Evolutionary conservation across 768 basidiomycete species (phyloP).

Genomic region (Gymnopilus dilepis): DNA sequence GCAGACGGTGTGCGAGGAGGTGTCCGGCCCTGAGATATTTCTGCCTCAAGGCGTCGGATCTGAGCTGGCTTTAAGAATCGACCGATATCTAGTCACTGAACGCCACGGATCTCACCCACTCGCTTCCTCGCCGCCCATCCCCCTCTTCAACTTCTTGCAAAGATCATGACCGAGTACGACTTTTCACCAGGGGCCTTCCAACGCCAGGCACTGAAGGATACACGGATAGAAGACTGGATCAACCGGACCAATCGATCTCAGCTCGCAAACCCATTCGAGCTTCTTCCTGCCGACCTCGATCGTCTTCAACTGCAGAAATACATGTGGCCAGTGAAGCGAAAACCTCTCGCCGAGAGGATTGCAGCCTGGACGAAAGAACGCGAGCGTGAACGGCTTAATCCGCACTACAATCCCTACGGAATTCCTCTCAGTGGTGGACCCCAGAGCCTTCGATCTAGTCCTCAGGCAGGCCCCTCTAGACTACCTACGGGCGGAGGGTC

Average conservation of each 20-base stretch:
- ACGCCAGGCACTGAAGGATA: slow-evolving; percentile 20
- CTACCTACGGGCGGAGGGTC: slow-evolving; percentile 13
- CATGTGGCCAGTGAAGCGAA: no score
- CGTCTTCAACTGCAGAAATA: slow-evolving; percentile 6
- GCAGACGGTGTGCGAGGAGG: slow-evolving; percentile 1
- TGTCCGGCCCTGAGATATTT: slow-evolving; percentile 1
- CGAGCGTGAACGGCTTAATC: background rate
- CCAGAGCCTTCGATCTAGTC: slow-evolving; percentile 19
- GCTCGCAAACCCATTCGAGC: slow-evolving; percentile 22
- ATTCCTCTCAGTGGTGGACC: slow-evolving; percentile 14
- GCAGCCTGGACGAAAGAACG: no score
- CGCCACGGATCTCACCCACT: slow-evolving; percentile 1
- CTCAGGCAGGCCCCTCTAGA: slow-evolving; percentile 7
- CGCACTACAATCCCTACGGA: slow-evolving; percentile 12
- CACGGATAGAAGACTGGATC: slow-evolving; percentile 23
- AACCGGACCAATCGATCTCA: slow-evolving; percentile 16
- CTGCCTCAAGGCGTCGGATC: slow-evolving; percentile 12
- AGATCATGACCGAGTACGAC: slow-evolving; percentile 29
- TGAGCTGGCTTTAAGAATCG: slow-evolving; percentile 4
- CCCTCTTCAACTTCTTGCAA: background rate
- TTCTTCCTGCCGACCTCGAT: slow-evolving; percentile 14
- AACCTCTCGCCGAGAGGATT: slow-evolving; percentile 8
- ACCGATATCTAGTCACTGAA: slow-evolving; percentile 3
- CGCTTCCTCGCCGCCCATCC: background rate
- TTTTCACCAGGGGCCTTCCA: slow-evolving; percentile 26